A percentile compares a stretch with the other conserved stretches of the same genome.
Conservation (phyloP, 495 filamentous ascomycete species). For the Podospora comata region DNA sequence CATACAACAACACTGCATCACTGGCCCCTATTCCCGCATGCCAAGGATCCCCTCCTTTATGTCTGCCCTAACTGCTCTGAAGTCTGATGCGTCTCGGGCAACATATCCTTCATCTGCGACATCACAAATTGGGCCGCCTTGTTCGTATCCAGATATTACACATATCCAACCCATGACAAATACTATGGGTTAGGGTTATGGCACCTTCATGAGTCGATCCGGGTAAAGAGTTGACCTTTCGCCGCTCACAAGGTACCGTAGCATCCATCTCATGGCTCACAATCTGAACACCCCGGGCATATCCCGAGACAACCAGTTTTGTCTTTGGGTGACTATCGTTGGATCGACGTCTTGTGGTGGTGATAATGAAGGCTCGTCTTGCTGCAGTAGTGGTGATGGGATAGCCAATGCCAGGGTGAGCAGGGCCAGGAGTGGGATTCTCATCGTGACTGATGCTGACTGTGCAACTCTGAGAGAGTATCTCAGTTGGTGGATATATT, state of each 20-base stretch:
- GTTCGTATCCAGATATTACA: constrained; percentile 48
- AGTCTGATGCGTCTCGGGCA: background rate
- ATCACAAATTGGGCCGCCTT: constrained; percentile 49
- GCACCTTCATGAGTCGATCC: constrained; percentile 44
- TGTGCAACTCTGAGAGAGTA: too few relatives aligned
- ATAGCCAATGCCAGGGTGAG: background rate
- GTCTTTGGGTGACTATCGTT: background rate
- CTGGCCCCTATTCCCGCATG: too few relatives aligned
- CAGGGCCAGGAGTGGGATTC: background rate
- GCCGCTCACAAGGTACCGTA: constrained; percentile 28
- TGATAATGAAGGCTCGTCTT: background rate
- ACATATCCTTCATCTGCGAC: background rate
- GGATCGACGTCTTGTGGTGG: background rate
- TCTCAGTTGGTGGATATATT: too few relatives aligned
- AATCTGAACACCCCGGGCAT: background rate
- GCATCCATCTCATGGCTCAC: constrained; percentile 38
- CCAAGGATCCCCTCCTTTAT: background rate
- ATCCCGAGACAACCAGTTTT: background rate
- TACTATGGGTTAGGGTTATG: constrained; percentile 40
- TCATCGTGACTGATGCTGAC: background rate
- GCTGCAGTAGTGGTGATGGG: background rate
- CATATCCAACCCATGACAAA: constrained; percentile 51
- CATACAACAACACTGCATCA: too few relatives aligned
- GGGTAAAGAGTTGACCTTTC: constrained; percentile 35
- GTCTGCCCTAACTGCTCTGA: too few relatives aligned